phyloP scores from a whole-genome alignment of 2,329 filamentous ascomycete genomes.

The Cercospora beticola region DNA sequence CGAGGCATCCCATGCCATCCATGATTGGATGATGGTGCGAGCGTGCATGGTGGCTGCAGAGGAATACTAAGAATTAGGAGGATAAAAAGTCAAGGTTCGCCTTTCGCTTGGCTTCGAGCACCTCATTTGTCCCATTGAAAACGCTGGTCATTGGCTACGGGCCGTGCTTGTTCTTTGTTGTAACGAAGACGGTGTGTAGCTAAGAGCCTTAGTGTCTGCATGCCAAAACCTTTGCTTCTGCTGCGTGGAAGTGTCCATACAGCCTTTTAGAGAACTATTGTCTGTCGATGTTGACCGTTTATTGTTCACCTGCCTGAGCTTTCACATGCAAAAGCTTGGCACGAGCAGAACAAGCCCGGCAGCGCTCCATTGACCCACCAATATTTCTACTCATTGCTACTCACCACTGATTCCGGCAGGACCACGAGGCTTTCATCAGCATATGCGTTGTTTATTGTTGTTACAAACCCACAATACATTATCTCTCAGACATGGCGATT shows the following conservation, averaged over 20 bases:
- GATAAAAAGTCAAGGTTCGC: no score
- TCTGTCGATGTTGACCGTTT: not conserved
- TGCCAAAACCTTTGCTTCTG: not conserved
- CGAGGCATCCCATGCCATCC: not conserved
- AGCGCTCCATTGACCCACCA: not conserved
- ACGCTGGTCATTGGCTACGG: no score
- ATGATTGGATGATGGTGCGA: not conserved
- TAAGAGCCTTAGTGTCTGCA: not conserved
- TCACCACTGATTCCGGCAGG: not conserved
- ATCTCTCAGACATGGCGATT: not conserved
- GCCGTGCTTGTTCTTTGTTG: not conserved
- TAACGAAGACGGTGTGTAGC: not conserved
- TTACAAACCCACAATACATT: not conserved
- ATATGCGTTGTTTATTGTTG: not conserved
- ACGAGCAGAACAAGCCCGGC: not conserved
- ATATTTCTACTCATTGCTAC: not conserved
- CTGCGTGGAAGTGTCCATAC: no score
- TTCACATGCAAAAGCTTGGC: not conserved
- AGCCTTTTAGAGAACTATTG: not conserved
- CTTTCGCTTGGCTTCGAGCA: not conserved
- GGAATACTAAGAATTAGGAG: not conserved
- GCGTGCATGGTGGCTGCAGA: not conserved
- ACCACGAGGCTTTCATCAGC: not conserved
- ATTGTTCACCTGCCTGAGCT: not conserved
- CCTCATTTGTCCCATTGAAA: no score